These are phyloP conservation scores for Teratosphaeria epicoccoides DNA, from an alignment of 2,329 filamentous ascomycete species.

Conservation along the genomic window DNA sequence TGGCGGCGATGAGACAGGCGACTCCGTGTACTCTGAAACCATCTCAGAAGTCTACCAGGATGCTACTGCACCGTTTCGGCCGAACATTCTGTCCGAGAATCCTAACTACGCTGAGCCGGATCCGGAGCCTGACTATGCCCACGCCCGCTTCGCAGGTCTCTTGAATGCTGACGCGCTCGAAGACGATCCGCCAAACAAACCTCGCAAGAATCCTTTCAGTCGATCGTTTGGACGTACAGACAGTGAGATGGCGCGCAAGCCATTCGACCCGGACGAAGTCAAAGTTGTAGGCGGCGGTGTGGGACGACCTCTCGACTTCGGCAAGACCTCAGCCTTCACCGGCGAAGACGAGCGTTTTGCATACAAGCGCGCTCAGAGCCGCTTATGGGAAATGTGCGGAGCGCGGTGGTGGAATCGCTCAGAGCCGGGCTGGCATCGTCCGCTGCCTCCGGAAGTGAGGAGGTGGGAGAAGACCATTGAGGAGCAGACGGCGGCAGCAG, in stretches of 20 bases:
- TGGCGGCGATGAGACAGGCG: constrained; percentile 21
- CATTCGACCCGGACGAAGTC: constrained; percentile 24
- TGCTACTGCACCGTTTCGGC: constrained; percentile 63
- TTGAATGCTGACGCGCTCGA: constrained; percentile 38
- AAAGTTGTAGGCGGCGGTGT: constrained; percentile 16
- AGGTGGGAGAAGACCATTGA: constrained; percentile 50
- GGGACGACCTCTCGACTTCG: constrained; percentile 46
- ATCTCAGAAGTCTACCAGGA: constrained; percentile 70
- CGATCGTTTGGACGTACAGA: constrained; percentile 24
- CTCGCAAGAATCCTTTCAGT: constrained; percentile 16
- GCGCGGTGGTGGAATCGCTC: constrained; percentile 57
- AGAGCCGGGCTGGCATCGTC: constrained; percentile 56
- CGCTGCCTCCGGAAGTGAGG: constrained; percentile 51
- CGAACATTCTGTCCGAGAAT: constrained; percentile 60
- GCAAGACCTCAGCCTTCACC: constrained; percentile 56
- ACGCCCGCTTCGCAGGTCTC: constrained; percentile 26
- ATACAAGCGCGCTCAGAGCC: constrained; percentile 63
- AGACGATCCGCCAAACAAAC: constrained; percentile 39
- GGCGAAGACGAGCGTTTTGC: constrained; percentile 76
- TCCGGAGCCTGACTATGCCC: constrained; percentile 27
- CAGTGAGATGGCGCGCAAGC: constrained; percentile 23
- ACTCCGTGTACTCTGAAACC: constrained; percentile 54
- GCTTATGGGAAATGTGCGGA: constrained; percentile 76
- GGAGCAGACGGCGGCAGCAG: neutral
- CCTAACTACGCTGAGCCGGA: constrained; percentile 26